A percentile compares a stretch with the other conserved stretches of the same genome.
Conservation (phyloP, 805 yeast species). For the Saccharomycodes ludwigii region DNA sequence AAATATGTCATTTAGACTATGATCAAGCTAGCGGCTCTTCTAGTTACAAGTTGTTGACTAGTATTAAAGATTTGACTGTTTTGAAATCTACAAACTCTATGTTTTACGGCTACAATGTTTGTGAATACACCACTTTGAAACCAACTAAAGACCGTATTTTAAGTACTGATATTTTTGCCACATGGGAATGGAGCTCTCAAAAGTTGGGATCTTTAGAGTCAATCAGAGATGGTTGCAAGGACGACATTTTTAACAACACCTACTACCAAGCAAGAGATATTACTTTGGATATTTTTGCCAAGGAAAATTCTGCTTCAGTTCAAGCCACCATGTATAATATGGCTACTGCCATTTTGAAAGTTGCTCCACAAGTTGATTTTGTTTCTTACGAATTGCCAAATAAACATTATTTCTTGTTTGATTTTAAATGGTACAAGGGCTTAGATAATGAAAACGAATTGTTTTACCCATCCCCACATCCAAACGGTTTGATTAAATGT, state of each 20-base stretch:
- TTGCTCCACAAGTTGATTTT: slow-evolving; percentile 41
- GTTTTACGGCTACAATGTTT: slow-evolving; percentile 76
- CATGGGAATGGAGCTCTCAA: slow-evolving; percentile 52
- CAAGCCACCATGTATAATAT: slow-evolving; percentile 96
- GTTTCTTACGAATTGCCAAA: slow-evolving; percentile 78
- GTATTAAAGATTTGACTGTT: slow-evolving; percentile 68
- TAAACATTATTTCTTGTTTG: slow-evolving; percentile 78
- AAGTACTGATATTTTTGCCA: slow-evolving; percentile 72
- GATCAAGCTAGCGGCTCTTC: slow-evolving; percentile 35
- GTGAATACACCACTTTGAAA: slow-evolving; percentile 79
- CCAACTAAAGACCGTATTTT: slow-evolving; percentile 79
- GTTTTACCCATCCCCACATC: slow-evolving; percentile 84
- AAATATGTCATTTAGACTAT: slow-evolving; percentile 44
- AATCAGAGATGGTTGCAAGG: slow-evolving; percentile 39
- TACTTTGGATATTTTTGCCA: slow-evolving; percentile 69
- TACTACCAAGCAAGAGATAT: slow-evolving; percentile 50
- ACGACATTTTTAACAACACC: slow-evolving; percentile 53
- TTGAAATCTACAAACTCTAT: slow-evolving; percentile 86
- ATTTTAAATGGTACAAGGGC: slow-evolving; percentile 73
- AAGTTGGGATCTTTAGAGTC: slow-evolving; percentile 37
- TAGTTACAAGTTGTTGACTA: slow-evolving; percentile 44
- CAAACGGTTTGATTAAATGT: slow-evolving; percentile 83
- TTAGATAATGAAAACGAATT: slow-evolving; percentile 68
- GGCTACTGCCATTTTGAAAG: slow-evolving; percentile 57
- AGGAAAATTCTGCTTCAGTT: slow-evolving; percentile 84